phyloP scores from a whole-genome alignment of 2,329 filamentous ascomycete genomes.

The Pseudocercospora macadamiae region DNA sequence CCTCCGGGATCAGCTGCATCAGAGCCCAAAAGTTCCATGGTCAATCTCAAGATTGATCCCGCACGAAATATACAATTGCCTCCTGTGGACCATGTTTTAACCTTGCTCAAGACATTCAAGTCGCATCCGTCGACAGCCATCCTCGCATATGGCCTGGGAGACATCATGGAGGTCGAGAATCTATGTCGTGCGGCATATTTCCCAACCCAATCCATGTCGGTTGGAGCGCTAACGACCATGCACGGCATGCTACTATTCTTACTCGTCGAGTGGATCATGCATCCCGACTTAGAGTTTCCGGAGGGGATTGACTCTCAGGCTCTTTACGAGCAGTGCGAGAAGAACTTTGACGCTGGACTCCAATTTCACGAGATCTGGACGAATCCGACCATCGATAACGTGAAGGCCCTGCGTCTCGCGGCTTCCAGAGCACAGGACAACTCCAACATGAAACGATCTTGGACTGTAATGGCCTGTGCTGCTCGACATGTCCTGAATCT shows the following conservation, averaged over 20 bases:
- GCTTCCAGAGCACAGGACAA: slow-evolving; percentile 8
- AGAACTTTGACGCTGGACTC: slow-evolving; percentile 15
- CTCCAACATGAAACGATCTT: slow-evolving; percentile 13
- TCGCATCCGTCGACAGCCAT: slow-evolving; percentile 5
- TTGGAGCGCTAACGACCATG: slow-evolving; percentile 15
- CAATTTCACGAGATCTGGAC: slow-evolving; percentile 14
- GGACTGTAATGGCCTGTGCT: slow-evolving; percentile 11
- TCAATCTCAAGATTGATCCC: neutral
- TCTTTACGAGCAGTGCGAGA: slow-evolving; percentile 8
- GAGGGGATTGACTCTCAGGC: slow-evolving; percentile 2
- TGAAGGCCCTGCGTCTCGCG: slow-evolving; percentile 13
- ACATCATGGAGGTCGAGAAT: slow-evolving; percentile 9
- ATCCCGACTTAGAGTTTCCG: slow-evolving; percentile 6
- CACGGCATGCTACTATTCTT: slow-evolving; percentile 15
- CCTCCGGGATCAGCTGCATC: slow-evolving; percentile 3
- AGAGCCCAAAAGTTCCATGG: neutral
- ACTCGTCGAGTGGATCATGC: slow-evolving; percentile 12
- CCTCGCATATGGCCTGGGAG: slow-evolving; percentile 13
- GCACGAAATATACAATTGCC: slow-evolving; percentile 9
- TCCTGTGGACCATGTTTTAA: slow-evolving; percentile 14
- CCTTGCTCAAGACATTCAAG: slow-evolving; percentile 15
- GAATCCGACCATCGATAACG: slow-evolving; percentile 15
- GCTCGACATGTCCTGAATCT: slow-evolving; percentile 15
- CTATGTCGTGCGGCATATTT: slow-evolving; percentile 17
- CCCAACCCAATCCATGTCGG: slow-evolving; percentile 13